Evolutionary conservation across 768 basidiomycete genomes (phyloP).

Genomic region (Boletus edulis): DNA sequence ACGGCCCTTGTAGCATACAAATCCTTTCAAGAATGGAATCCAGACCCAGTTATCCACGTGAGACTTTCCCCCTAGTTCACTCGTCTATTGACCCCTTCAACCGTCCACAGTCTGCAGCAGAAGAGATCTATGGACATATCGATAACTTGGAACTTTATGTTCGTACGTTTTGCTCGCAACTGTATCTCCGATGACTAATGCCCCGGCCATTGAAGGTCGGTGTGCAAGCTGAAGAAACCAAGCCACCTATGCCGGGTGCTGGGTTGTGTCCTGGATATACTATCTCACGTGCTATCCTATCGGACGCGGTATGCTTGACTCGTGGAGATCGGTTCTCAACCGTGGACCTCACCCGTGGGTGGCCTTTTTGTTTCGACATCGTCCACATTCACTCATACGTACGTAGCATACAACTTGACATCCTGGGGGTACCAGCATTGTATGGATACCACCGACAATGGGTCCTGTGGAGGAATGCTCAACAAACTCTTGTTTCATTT

Average conservation of each 20-base stretch:
- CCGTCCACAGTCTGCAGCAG: conserved; percentile 51
- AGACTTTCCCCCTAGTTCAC: conserved; percentile 13
- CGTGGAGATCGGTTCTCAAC: conserved; percentile 83
- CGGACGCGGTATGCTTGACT: conserved; percentile 72
- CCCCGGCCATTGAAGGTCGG: conserved; percentile 44
- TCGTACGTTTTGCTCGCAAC: conserved; percentile 17
- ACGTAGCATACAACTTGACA: conserved; percentile 69
- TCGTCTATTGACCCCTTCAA: background rate
- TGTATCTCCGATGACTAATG: background rate
- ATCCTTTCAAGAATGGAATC: conserved; percentile 73
- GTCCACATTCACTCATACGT: conserved; percentile 1
- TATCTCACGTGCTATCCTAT: conserved; percentile 79
- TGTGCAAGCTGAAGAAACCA: conserved; percentile 71
- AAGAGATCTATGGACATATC: conserved; percentile 64
- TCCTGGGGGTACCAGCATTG: conserved; percentile 78
- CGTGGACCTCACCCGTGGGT: conserved; percentile 71
- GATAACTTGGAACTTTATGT: conserved; percentile 81
- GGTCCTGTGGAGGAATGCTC: conserved; percentile 75
- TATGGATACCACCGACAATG: conserved; percentile 59
- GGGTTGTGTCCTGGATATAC: conserved; percentile 84
- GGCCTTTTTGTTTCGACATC: background rate
- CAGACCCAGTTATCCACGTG: conserved; percentile 53
- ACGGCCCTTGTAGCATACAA: conserved; percentile 46
- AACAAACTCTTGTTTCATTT: conserved; percentile 70
- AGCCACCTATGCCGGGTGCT: conserved; percentile 60